phyloP scores from a whole-genome alignment of 768 basidiomycete species.

The Steccherinum ochraceum region DNA sequence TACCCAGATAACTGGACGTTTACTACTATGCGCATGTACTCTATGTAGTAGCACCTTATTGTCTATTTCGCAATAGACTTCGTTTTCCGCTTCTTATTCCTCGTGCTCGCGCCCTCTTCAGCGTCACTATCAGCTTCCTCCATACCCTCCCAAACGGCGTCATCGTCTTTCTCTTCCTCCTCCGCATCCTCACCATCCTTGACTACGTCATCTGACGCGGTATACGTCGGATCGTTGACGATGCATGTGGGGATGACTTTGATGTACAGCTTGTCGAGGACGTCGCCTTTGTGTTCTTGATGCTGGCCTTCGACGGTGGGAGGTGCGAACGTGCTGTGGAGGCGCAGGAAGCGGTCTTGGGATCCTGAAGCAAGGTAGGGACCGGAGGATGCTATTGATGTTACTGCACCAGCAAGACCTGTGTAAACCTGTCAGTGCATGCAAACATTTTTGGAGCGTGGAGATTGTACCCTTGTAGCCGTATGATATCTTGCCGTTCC shows the following conservation, averaged over 20 bases:
- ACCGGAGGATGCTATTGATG: constrained; percentile 53
- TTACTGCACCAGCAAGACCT: constrained; percentile 71
- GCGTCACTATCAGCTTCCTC: constrained; percentile 39
- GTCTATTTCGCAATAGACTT: background rate
- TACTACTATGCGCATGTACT: too few species aligned
- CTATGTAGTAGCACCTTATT: too few species aligned
- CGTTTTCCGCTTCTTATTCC: constrained; percentile 19
- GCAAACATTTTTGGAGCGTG: too few species aligned
- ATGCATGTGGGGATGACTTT: constrained; percentile 57
- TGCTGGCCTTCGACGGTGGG: constrained; percentile 40
- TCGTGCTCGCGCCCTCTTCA: constrained; percentile 19
- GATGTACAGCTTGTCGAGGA: constrained; percentile 59
- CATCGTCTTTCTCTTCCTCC: constrained; percentile 35
- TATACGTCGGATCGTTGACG: constrained; percentile 44
- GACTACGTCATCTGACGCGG: constrained; percentile 7
- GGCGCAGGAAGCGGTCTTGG: constrained; percentile 62
- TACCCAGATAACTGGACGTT: too few species aligned
- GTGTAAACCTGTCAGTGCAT: background rate
- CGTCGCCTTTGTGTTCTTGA: constrained; percentile 51
- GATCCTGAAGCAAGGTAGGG: constrained; percentile 53
- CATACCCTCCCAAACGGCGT: constrained; percentile 68
- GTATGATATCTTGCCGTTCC: constrained; percentile 59
- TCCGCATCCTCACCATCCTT: constrained; percentile 25
- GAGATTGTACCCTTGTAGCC: constrained; percentile 66
- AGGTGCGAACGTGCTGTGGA: constrained; percentile 57